These are phyloP conservation scores for Cladophialophora bantiana DNA, from an alignment of 2,329 filamentous ascomycete genomes.

Conservation along the genomic window DNA sequence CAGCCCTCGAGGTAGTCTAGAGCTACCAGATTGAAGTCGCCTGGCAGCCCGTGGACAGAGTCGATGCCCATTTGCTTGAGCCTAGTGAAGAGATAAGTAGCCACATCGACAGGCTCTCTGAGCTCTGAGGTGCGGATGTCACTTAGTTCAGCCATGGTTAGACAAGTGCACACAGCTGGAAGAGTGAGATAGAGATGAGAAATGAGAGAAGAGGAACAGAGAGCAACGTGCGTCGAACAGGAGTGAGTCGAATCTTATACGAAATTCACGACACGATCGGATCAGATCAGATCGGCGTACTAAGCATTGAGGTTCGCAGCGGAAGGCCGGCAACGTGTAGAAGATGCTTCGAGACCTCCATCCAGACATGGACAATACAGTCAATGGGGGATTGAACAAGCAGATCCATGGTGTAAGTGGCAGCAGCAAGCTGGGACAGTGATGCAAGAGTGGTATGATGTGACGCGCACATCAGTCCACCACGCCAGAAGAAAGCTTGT, in stretches of 20 bases:
- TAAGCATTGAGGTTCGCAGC: conserved; percentile 5
- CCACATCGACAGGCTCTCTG: conserved; percentile 54
- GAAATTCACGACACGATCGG: not conserved
- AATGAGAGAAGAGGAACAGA: not conserved
- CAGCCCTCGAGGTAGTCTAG: conserved; percentile 64
- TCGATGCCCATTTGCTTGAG: conserved; percentile 59
- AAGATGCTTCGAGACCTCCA: not conserved
- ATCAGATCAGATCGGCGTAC: not conserved
- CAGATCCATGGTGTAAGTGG: not conserved
- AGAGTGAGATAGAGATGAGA: not conserved
- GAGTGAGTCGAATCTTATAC: not conserved
- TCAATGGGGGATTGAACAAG: not conserved
- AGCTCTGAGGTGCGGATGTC: conserved; percentile 55
- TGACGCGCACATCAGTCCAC: conserved; percentile 19
- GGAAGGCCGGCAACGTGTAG: conserved; percentile 3
- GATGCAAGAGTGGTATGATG: conserved; percentile 20
- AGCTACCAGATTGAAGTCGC: conserved; percentile 53
- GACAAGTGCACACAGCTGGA: not conserved
- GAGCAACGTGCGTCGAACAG: not conserved
- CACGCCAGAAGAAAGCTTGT: not conserved
- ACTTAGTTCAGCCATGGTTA: conserved; percentile 23
- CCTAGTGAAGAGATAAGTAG: conserved; percentile 60
- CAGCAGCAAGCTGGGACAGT: not conserved
- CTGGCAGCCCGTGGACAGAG: conserved; percentile 60
- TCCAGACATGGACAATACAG: not conserved